These are phyloP conservation scores for Brassica balearica DNA, from an alignment of 441 rosid genomes.

Conservation along the genomic window DNA sequence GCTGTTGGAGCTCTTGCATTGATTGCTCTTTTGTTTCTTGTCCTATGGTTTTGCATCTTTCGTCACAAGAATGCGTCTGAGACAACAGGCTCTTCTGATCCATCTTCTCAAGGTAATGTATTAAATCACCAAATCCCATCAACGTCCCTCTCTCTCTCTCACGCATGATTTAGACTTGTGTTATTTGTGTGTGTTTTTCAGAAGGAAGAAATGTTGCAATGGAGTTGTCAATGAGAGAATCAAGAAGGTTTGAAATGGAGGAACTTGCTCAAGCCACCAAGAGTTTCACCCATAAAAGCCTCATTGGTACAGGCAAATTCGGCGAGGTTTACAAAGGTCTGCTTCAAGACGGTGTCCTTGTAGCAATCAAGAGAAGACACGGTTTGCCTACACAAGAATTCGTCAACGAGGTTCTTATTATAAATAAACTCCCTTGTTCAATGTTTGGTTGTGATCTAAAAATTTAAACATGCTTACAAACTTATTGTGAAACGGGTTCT, in stretches of 20 bases:
- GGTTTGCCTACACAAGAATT: conserved; percentile 65
- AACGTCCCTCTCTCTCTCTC: neutral
- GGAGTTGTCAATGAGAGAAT: conserved; percentile 62
- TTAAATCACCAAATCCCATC: conserved; percentile 31
- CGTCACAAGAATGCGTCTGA: conserved; percentile 54
- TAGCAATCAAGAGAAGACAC: conserved; percentile 68
- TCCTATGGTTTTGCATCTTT: conserved; percentile 62
- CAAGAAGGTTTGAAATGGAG: conserved; percentile 67
- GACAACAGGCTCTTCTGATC: conserved; percentile 72
- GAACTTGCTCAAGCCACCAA: conserved; percentile 75
- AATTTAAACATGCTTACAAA: conserved; percentile 26
- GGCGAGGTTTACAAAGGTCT: conserved; percentile 79
- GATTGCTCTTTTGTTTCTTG: conserved; percentile 53
- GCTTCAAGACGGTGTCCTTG: conserved; percentile 81
- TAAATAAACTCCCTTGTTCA: conserved; percentile 3
- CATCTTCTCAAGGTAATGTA: conserved; percentile 51
- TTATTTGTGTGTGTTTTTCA: conserved; percentile 22
- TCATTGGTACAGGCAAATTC: conserved; percentile 75
- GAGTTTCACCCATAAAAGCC: conserved; percentile 59
- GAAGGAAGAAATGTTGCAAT: conserved; percentile 66
- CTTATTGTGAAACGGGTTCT: neutral
- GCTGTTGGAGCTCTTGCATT: conserved; percentile 79
- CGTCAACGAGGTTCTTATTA: conserved; percentile 60
- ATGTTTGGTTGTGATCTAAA: conserved; percentile 26
- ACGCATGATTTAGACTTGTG: conserved; percentile 9